Evolutionary conservation across 2,329 filamentous ascomycete species (phyloP).

Genomic region (Alternaria infectoria): DNA sequence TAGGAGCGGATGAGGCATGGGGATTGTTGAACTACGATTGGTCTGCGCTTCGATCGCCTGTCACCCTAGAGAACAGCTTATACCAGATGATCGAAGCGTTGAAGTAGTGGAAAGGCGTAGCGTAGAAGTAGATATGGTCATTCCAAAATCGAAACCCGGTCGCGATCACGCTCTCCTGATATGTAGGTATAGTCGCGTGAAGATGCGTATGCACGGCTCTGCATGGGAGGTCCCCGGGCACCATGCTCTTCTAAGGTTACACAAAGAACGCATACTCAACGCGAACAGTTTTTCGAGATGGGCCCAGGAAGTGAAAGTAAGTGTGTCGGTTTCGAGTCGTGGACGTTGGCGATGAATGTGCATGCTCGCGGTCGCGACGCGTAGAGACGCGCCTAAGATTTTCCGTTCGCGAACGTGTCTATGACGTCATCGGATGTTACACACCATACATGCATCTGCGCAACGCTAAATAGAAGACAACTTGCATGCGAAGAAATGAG

Average conservation of each 20-base stretch:
- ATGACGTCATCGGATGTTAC: neutral
- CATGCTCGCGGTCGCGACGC: neutral
- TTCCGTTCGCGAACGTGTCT: neutral
- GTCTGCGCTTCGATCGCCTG: conserved; percentile 30
- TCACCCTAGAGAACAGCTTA: conserved; percentile 42
- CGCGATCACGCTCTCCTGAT: neutral
- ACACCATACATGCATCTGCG: neutral
- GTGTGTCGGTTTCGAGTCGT: no score
- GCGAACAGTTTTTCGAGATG: neutral
- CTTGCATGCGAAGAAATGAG: fast-evolving
- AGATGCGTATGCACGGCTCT: neutral
- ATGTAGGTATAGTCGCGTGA: neutral
- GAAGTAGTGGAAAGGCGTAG: conserved; percentile 2
- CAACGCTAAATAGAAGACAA: neutral
- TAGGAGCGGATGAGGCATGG: conserved; percentile 40
- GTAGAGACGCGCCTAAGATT: neutral
- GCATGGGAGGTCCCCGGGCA: neutral
- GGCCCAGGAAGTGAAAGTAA: neutral
- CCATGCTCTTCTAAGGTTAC: neutral
- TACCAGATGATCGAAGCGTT: conserved; percentile 41
- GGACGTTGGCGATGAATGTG: neutral
- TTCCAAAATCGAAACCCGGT: neutral
- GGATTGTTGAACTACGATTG: conserved; percentile 40
- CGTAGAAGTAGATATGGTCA: neutral
- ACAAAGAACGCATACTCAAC: neutral